These are phyloP conservation scores for Starmerella cellae DNA, from an alignment of 805 yeast genomes.

Conservation along the genomic window DNA sequence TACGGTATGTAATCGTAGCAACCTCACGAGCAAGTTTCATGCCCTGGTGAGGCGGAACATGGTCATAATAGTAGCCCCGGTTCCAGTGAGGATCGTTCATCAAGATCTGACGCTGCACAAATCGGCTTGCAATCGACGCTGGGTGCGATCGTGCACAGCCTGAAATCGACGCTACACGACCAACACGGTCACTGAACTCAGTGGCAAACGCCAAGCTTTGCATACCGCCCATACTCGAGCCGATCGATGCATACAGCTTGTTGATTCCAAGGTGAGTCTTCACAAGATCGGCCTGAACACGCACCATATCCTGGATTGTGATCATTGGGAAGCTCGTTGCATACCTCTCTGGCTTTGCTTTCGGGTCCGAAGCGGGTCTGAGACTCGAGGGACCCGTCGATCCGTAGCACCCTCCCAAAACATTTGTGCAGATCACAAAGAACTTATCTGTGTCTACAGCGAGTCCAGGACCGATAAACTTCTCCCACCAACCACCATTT, in stretches of 20 bases:
- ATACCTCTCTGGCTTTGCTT: too few species aligned
- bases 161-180: conserved; percentile 62
- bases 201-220: conserved; percentile 78
- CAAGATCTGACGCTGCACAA: conserved; percentile 79
- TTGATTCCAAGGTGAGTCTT: conserved; percentile 46
- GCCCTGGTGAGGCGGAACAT: conserved; percentile 81
- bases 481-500: conserved; percentile 90
- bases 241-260: conserved; percentile 65
- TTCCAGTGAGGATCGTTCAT: conserved; percentile 96
- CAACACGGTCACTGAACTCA: conserved; percentile 68
- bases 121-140: conserved; percentile 83
- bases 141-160: conserved; percentile 95
- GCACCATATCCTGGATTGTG: conserved; percentile 77
- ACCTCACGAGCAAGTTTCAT: conserved; percentile 90
- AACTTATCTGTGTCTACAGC: conserved; percentile 69
- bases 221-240: conserved; percentile 99
- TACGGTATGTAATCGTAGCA: conserved; percentile 85
- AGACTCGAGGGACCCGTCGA: conserved; percentile 81
- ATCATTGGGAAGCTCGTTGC: conserved; percentile 82
- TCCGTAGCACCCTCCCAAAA: conserved; percentile 89
- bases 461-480: conserved; percentile 70
- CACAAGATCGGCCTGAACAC: conserved; percentile 69
- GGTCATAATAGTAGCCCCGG: conserved; percentile 70
- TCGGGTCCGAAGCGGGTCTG: conserved; percentile 56
- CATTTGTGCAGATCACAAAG: conserved; percentile 80